Conservation (phyloP, 495 filamentous ascomycete species). For the Tuber calosporum region DNA sequence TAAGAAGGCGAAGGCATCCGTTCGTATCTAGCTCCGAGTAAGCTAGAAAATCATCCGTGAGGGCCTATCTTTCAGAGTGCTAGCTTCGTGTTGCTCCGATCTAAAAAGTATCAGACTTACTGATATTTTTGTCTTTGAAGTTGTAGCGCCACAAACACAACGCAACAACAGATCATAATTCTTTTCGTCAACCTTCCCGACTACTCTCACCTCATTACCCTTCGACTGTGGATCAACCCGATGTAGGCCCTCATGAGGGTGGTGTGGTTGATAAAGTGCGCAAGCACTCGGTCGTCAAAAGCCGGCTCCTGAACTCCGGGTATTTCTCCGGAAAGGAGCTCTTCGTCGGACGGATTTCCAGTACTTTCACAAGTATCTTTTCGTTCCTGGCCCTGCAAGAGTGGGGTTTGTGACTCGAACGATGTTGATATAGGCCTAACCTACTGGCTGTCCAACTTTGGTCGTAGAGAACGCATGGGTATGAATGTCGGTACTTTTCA, state of each 20-base stretch:
- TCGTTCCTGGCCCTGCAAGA: slow-evolving; percentile 18
- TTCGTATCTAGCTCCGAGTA: slow-evolving; percentile 57
- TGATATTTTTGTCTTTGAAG: slow-evolving; percentile 72
- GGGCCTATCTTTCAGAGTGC: slow-evolving; percentile 49
- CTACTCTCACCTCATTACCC: slow-evolving; percentile 59
- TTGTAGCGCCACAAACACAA: slow-evolving; percentile 79
- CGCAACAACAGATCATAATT: slow-evolving; percentile 55
- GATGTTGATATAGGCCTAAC: not conserved
- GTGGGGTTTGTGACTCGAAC: slow-evolving; percentile 17
- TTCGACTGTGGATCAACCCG: slow-evolving; percentile 67
- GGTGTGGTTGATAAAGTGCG: slow-evolving; percentile 53
- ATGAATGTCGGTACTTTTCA: not conserved
- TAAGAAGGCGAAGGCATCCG: slow-evolving; percentile 42
- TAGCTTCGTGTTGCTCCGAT: not conserved
- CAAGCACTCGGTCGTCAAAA: slow-evolving; percentile 37
- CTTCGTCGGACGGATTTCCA: slow-evolving; percentile 7
- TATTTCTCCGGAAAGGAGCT: not conserved
- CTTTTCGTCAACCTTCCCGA: slow-evolving; percentile 55
- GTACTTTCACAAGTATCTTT: slow-evolving; percentile 26
- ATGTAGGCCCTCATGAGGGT: slow-evolving; percentile 61
- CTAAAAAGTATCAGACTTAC: slow-evolving; percentile 14
- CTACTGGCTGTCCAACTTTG: not conserved
- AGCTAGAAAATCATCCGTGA: slow-evolving; percentile 64
- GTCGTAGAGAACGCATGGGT: not conserved
- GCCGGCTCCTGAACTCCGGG: slow-evolving; percentile 31